Evolutionary conservation across 148 eudicot genomes (phyloP).

Genomic region (Limonium bicolor): DNA sequence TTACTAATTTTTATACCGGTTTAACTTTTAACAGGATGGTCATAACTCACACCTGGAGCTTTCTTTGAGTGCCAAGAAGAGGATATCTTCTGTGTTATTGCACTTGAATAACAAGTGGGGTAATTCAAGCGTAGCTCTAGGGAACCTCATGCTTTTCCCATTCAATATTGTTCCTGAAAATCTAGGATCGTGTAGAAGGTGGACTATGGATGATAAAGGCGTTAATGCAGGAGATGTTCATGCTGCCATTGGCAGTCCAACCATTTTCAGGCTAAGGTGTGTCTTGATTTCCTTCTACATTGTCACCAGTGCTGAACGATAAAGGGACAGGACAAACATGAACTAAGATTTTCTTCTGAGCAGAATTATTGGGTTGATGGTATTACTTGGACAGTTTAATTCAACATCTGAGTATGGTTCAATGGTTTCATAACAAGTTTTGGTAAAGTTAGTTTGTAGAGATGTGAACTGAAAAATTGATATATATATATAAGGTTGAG

Average conservation of each 20-base stretch:
- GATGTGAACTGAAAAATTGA: too few species aligned
- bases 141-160: constrained; percentile 65
- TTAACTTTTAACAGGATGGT: constrained; percentile 49
- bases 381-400: too few species aligned
- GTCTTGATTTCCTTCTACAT: constrained; percentile 1
- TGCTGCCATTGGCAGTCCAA: constrained; percentile 44
- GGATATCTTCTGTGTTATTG: constrained; percentile 68
- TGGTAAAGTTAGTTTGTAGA: constrained; percentile 4
- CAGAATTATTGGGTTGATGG: too few species aligned
- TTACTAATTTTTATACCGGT: neutral
- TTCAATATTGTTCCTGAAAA: constrained; percentile 18
- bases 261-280: constrained; percentile 71
- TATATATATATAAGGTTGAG: too few species aligned
- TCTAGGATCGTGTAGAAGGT: constrained; percentile 21
- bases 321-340: too few species aligned
- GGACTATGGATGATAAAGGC: constrained; percentile 43
- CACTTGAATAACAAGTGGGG: constrained; percentile 84
- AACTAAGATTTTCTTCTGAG: too few species aligned
- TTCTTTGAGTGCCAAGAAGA: constrained; percentile 60
- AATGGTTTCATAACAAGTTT: too few species aligned
- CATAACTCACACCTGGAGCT: constrained; percentile 74
- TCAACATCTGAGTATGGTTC: too few species aligned
- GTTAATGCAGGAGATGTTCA: constrained; percentile 51
- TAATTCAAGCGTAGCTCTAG: constrained; percentile 35
- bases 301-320: too few species aligned